Percentiles rank a stretch among this genome's conserved stretches.
phyloP scores from a whole-genome alignment of 257 asterid species.

The Rhazya stricta region DNA sequence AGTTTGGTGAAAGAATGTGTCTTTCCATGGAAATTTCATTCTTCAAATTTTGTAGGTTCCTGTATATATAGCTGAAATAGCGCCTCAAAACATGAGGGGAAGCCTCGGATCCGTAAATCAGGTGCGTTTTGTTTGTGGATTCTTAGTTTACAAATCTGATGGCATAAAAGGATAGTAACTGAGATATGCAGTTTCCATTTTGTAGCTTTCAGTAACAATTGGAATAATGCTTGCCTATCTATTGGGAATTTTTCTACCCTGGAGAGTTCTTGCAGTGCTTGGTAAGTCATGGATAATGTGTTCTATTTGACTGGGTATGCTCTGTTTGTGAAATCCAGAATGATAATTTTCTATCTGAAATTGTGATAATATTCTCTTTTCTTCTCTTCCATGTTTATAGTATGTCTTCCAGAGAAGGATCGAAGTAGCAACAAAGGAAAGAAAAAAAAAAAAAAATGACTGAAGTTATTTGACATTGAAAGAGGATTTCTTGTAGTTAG shows the following conservation, averaged over 20 bases:
- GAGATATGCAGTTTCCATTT: not conserved
- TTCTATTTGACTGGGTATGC: not conserved
- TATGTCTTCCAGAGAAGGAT: not conserved
- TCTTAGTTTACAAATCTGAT: slow-evolving; percentile 1
- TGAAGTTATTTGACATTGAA: not conserved
- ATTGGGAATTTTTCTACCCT: slow-evolving; percentile 65
- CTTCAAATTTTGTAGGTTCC: slow-evolving; percentile 55
- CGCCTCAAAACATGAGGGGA: slow-evolving; percentile 88
- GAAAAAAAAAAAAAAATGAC: not conserved
- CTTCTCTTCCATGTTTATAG: not conserved
- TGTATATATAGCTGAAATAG: slow-evolving; percentile 87
- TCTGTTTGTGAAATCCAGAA: not conserved
- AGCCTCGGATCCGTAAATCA: slow-evolving; percentile 81
- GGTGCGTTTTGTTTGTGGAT: slow-evolving; percentile 35
- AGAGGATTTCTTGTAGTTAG: not conserved
- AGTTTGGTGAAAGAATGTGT: not conserved
- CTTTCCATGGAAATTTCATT: slow-evolving; percentile 9
- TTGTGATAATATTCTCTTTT: not conserved
- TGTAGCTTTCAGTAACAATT: slow-evolving; percentile 72
- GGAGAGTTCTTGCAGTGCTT: slow-evolving; percentile 82
- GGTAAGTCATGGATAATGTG: slow-evolving; percentile 37
- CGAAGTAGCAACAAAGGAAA: too few relatives aligned
- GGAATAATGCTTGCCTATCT: slow-evolving; percentile 83
- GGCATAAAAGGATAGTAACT: not conserved
- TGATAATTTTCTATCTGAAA: not conserved